Base-by-base conservation (phyloP, 192 early-diverging fungal species). In the Backusella circina region DNA sequence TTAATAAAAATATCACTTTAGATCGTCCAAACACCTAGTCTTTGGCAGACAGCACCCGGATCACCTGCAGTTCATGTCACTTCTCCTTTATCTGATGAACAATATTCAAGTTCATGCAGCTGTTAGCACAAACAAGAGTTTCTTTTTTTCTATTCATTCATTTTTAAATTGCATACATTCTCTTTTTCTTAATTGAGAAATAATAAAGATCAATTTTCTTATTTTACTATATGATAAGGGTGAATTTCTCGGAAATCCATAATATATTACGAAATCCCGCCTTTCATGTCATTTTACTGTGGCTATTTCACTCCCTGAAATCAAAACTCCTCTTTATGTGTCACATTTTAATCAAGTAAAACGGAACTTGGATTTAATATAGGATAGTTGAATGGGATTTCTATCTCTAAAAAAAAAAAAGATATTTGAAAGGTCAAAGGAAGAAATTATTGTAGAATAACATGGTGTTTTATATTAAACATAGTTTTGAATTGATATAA, bases 1-100 rank as follows among this genome's bases (percentile, higher is more conserved):
- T 28, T 32, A 32, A 31, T 35, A 33, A 18, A 31, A 16, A 26
- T 16, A 15, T 5, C 2, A 18, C 8, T 6, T 15, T 33, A 67
- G 65, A 67, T 67, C 33, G 65, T 67, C 33, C 31, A 67, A 67
- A 67, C 65, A 35, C 65, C 65, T 16, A 33, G 31, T 35, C 65
- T 67, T 31, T 67, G 65, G 65, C 32, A n/a, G 16, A 33, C 28
- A n/a, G n/a, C 28, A 18, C 65, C 32, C 26, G 33, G 65, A 13
- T 67, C 65, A 5, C 33, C 65, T 16, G 31, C 50, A 33, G 32
- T 67, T 5, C 15, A 28, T n/a, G 65, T 67, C 26, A 57, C 51
- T 26, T 57, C 51, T 12, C 51, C 51, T 57, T 21, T 57, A 57
- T 57, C 23, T 23, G 23, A 57, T 57, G 51, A 57, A 26, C 51